Base-by-base conservation (phyloP, 257 asterid genomes). In the Forsythia viridissima region DNA sequence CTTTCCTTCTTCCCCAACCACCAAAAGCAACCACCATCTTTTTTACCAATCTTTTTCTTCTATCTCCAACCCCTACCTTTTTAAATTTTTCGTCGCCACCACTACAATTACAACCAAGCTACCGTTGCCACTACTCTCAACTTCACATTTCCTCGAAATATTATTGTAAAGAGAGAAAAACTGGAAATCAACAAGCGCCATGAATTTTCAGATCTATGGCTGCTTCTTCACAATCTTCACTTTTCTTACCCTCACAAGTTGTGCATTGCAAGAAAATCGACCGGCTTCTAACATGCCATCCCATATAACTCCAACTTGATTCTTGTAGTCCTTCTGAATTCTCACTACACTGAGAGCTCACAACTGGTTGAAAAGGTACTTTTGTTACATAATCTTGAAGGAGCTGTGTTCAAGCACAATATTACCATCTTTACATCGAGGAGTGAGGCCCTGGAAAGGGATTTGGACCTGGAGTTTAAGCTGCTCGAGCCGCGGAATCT, bases 301-400 rank as follows among this genome's bases (percentile, higher is more conserved):
- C 2, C 92, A 88, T 80, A 89, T 92, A 78, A 92, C 78, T 95
- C 99, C 77, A 95, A 92, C 81, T 95, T 98, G 0, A 91, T 95
- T 7, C 86, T 95, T 73, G 99, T 95, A 0, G 99, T 98, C 2
- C 92, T 93, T 3, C 42, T 95, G 77, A 98, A 95, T 82, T 93
- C 98, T 2, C 99, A 85, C 76, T 95, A 95, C 78, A 92, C 98
- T 11, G 96, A 92, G 88, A 90, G 93, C 2, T 91, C 99, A 0
- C 98, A 93, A 85, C 96, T 95, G 0, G 91, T 95, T 41, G 99
- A 95, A 80, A 95, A 93, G 72, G 98, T 98, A 0, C 92, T 95
- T 0, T 67, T 95, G 69, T 84, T 95, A 4, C 98, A 93, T 74
- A 89, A 93, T 0, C 92, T 95, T 0, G 98, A 95, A 79, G 89